Evolutionary conservation across 345 rosid genomes (phyloP), one percentile per base, ranked within the genome.

Genomic region (Chamaenerion angustifolium): DNA sequence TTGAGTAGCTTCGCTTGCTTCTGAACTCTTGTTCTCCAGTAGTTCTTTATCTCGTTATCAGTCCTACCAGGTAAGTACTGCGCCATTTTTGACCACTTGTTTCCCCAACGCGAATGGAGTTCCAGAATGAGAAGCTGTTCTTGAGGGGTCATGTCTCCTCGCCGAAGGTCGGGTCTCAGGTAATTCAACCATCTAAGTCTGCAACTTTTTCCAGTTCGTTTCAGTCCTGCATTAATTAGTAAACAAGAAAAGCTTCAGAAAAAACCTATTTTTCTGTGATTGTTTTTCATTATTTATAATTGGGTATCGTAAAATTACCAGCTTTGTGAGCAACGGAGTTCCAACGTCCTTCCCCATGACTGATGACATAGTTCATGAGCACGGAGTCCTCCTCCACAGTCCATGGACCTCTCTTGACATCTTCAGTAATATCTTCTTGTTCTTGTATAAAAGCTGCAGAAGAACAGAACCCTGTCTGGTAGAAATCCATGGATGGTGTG

Each of bases 61-160:
- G 97, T 88, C 64, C 97, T 78, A 42, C 97, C 97, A 0, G 97
- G 97, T 63, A 88, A 40, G 43, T 76, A 57, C 6, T 75, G 88
- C 0, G 97, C 93, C 51, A 88, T 88, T 64, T 85, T 85, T 11
- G 97, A 82, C 97, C 97, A 89, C 73, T 93, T 88, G 43, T 84
- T 88, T 54, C 96, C 96, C 92, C 88, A 88, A 1, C 70, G 77
- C 62, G 80, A 88, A 69, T 88, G 95, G 70, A 84, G 95, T 61
- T 80, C 71, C 23, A 88, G 92, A 62, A 88, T 84, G 77, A 73
- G 46, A 16, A 88, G 68, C 43, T 88, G 96, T 62, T 88, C 96
- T 61, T 76, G 64, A 11, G 82, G 95, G 53, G 80, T 74, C 46
- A 88, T 80, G 49, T 78, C 80, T 41, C 96, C 96, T 19, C 96